These are phyloP conservation scores for Microdochium trichocladiopsis DNA, from an alignment of 2,329 filamentous ascomycete genomes.

Conservation along the genomic window DNA sequence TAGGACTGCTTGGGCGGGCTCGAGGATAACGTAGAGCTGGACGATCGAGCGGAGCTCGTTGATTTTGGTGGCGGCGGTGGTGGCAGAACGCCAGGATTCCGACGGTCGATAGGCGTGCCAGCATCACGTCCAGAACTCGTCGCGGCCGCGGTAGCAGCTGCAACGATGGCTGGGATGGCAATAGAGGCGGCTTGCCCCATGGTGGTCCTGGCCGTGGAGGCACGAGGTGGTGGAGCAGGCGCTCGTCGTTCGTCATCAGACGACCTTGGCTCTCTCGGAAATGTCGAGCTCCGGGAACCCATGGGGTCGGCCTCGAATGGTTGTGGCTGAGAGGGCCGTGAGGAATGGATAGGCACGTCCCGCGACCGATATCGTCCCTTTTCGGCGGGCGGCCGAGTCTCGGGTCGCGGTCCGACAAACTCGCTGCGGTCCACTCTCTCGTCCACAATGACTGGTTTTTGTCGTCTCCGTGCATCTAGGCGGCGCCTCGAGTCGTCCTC, in stretches of 20 bases:
- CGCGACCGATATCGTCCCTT: not conserved
- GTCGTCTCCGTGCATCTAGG: slow-evolving; percentile 9
- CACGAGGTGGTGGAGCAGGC: slow-evolving; percentile 12
- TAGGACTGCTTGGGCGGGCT: slow-evolving; percentile 26
- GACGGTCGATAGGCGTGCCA: slow-evolving; percentile 6
- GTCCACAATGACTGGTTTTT: slow-evolving; percentile 11
- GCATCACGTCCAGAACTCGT: not conserved
- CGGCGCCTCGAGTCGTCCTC: slow-evolving; percentile 17
- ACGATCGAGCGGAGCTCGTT: slow-evolving; percentile 6
- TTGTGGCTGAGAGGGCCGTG: slow-evolving; percentile 13
- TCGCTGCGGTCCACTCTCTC: slow-evolving; percentile 2
- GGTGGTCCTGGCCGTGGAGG: slow-evolving; percentile 14
- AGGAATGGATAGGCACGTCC: slow-evolving; percentile 6
- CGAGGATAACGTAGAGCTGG: slow-evolving; percentile 10
- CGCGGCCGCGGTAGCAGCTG: slow-evolving; percentile 6
- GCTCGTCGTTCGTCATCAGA: slow-evolving; percentile 9
- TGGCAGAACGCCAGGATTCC: slow-evolving; percentile 5
- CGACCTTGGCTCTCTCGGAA: slow-evolving; percentile 16
- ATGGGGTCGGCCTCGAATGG: slow-evolving; percentile 12
- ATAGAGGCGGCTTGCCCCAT: slow-evolving; percentile 7
- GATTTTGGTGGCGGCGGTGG: slow-evolving; percentile 8
- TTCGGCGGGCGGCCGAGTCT: not conserved
- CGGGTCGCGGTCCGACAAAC: not conserved
- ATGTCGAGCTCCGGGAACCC: slow-evolving; percentile 18
- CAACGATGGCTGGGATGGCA: slow-evolving; percentile 10